Percentiles rank a stretch among this genome's conserved stretches.
Conservation (phyloP, 2,329 filamentous ascomycete genomes). For the Cladobotryum protrusum region DNA sequence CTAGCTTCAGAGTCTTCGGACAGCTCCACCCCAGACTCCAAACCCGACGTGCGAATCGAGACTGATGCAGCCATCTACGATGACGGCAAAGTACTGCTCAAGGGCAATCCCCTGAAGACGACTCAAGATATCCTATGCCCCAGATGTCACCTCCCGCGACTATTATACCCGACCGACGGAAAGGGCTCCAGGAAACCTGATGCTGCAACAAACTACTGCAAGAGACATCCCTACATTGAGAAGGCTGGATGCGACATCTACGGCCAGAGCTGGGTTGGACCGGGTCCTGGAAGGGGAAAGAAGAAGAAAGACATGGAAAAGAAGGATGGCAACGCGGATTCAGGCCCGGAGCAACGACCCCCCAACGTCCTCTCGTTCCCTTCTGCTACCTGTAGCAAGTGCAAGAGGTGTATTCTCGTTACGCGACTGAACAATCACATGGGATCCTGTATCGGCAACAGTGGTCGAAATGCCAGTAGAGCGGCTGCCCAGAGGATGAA, state of each 20-base stretch:
- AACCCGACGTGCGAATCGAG: conserved; percentile 53
- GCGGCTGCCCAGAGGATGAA: conserved; percentile 58
- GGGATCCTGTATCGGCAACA: conserved; percentile 62
- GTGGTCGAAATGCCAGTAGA: conserved; percentile 55
- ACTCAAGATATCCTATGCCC: conserved; percentile 67
- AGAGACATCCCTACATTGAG: conserved; percentile 70
- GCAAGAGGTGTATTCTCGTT: conserved; percentile 59
- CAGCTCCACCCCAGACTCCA: conserved; percentile 45
- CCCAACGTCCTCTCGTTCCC: conserved; percentile 59
- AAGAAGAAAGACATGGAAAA: conserved; percentile 74
- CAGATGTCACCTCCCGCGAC: conserved; percentile 66
- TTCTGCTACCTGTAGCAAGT: conserved; percentile 61
- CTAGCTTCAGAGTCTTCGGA: conserved; percentile 51
- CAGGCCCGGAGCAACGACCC: conserved; percentile 48
- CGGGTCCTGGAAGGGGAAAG: conserved; percentile 63
- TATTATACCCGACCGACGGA: conserved; percentile 67
- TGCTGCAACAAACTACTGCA: conserved; percentile 68
- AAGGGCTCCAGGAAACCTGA: conserved; percentile 60
- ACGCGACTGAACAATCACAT: conserved; percentile 63
- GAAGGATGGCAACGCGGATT: conserved; percentile 44
- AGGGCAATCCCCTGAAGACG: conserved; percentile 66
- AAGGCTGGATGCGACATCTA: conserved; percentile 74
- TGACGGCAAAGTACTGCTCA: conserved; percentile 61
- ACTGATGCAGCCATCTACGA: conserved; percentile 65
- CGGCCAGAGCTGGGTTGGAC: conserved; percentile 72